phyloP scores from a whole-genome alignment of 2,329 filamentous ascomycete species.

The Cryphonectria carpinicola region DNA sequence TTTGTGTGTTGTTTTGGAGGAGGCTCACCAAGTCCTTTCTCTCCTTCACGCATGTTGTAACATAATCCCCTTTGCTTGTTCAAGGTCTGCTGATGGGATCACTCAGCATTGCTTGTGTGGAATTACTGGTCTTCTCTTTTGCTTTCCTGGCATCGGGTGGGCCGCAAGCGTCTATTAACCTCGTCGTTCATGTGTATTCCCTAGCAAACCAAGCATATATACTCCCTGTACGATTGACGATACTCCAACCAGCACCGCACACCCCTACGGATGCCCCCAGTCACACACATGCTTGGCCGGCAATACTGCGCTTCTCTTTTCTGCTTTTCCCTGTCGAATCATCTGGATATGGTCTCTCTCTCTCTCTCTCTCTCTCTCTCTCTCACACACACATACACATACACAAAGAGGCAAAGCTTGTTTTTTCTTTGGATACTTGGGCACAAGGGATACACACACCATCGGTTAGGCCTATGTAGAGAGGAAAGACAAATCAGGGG shows the following conservation, averaged over 20 bases:
- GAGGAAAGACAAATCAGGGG: not conserved
- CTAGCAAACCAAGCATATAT: slow-evolving; percentile 19
- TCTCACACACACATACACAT: not conserved
- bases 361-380: no score
- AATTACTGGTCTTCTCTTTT: not conserved
- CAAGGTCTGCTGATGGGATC: not conserved
- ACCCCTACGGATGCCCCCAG: not conserved
- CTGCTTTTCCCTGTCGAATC: not conserved
- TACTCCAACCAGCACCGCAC: slow-evolving; percentile 1
- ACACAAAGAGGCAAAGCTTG: not conserved
- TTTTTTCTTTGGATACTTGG: not conserved
- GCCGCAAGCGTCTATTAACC: slow-evolving; percentile 27
- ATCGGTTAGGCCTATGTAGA: not conserved
- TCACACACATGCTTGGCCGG: not conserved
- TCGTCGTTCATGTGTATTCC: slow-evolving; percentile 11
- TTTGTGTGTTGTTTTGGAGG: not conserved
- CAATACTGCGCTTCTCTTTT: not conserved
- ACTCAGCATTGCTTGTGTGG: not conserved
- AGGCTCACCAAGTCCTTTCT: not conserved
- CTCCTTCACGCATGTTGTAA: slow-evolving; percentile 23
- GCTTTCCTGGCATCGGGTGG: slow-evolving; percentile 18
- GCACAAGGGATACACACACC: not conserved
- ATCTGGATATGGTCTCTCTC: slow-evolving; percentile 5
- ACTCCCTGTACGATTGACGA: slow-evolving; percentile 18
- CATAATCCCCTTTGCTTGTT: slow-evolving; percentile 10